Base-by-base conservation (phyloP, 2,329 filamentous ascomycete genomes). In the Fusarium sp. region DNA sequence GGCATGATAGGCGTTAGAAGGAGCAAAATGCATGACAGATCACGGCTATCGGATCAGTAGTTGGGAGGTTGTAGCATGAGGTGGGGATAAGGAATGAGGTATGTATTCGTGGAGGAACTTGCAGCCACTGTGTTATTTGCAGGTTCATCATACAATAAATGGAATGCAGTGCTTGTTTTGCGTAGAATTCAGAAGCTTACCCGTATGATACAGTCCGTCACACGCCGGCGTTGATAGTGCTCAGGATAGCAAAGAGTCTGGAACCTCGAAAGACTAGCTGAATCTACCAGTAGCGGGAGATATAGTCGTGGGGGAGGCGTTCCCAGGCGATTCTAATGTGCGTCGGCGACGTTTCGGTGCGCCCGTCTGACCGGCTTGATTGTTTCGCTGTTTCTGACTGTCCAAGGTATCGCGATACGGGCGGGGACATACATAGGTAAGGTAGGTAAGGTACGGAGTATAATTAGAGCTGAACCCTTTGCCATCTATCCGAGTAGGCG, bases 211-310 rank as follows among this genome's bases (percentile, higher is more conserved):
- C 42, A 64, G 60, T 58, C 55, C 57, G 65, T 64, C 62, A 26
- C 20, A 60, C 54, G 42, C 60, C 35, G 60, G 71, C 48, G 39
- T 51, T 33, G 39, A 67, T 39, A 31, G 59, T 24, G 18, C 49
- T 61, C 36, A 55, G 26, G 36, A 38, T 28, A 57, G 33, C 42
- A 41, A 36, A 41, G 69, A 66, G 74, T 70, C 75, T 77, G 67
- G 75, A 75, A 77, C 70, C n/a, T 73, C 55, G 35, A 66, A 55
- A 63, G 74, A 57, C 72, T 66, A 72, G 63, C 61, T 66, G 59
- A 36, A 48, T 63, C 48, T 74, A 60, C 48, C 56, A 52, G 56
- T 55, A 55, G 63, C 38, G 36, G 61, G 48, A 47, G 48, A 35
- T 52, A 55, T 49, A 36, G 59, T 72, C 61, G 62, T 68, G 62